phyloP scores from a whole-genome alignment of 2,329 filamentous ascomycete genomes.

The Cladobotryum mycophilum region DNA sequence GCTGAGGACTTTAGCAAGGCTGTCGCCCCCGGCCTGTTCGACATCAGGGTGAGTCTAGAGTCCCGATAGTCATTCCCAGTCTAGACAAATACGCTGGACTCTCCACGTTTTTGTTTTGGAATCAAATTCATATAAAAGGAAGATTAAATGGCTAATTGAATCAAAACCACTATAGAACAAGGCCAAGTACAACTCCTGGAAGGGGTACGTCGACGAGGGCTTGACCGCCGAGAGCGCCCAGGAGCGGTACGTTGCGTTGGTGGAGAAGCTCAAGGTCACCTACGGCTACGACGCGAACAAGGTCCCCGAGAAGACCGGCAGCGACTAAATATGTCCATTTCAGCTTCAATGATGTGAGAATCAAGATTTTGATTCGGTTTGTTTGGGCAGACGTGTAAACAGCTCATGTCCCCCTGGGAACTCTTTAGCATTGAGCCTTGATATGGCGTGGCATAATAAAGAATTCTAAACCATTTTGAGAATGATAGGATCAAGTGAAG shows the following conservation, averaged over 20 bases:
- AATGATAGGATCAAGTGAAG: too few relatives aligned
- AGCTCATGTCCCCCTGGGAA: too few relatives aligned
- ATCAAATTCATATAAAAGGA: background rate
- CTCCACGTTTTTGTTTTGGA: background rate
- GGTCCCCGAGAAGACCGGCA: constrained; percentile 42
- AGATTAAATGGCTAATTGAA: background rate
- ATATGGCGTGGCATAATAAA: too few relatives aligned
- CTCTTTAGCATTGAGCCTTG: too few relatives aligned
- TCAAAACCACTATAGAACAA: constrained; percentile 53
- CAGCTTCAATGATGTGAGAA: background rate
- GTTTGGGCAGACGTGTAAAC: background rate
- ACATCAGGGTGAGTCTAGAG: constrained; percentile 51
- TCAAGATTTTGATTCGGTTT: background rate
- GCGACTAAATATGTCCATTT: background rate
- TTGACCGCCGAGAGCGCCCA: constrained; percentile 61
- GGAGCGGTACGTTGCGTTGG: constrained; percentile 65
- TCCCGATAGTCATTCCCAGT: background rate
- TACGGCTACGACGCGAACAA: constrained; percentile 63
- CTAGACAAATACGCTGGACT: background rate
- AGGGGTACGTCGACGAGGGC: constrained; percentile 59
- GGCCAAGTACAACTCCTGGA: constrained; percentile 74
- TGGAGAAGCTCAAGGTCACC: constrained; percentile 64
- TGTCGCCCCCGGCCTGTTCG: constrained; percentile 59
- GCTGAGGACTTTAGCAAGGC: constrained; percentile 53
- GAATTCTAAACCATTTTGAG: too few relatives aligned